Base-by-base conservation (phyloP, 2,329 filamentous ascomycete genomes). In the Alternaria sp. region DNA sequence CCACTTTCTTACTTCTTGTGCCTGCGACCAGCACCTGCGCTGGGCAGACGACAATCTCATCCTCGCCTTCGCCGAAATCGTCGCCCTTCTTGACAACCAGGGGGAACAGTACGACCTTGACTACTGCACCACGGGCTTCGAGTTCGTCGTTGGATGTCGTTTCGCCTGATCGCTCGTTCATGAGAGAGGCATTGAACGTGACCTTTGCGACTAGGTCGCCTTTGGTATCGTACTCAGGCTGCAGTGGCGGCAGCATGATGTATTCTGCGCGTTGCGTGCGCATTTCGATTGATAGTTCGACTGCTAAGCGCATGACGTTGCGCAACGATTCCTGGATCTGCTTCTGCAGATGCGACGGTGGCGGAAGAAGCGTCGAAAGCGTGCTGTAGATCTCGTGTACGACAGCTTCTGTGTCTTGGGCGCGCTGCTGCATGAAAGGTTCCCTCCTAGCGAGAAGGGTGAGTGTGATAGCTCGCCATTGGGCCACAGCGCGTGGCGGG, bases 81-180 rank as follows among this genome's bases (percentile, higher is more conserved):
- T 96, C 91, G 52, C 93, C 94, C 81, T 95, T 96, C 81, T 97
- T 97, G 70, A 98, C 92, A 17, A 99, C 94, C 1, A 98, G 85
- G 9, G 96, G 96, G 83, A 99, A 99, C 39, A 99, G 86, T 2
- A 99, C 93, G 61, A 97, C 87, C 67, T 95, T 91, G 39, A 99
- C 93, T 17, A 94, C 86, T 26, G 92, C 89, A 39, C 86, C 84
- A 60, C 89, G 85, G 5, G 84, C 83, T 78, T 98, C 91, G 24
- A 97, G 86, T 51, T 94, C 90, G 65, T 94, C 90, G 71, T 95
- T 94, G 24, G 87, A 88, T 31, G 77, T 83, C 52, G 81, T 85
- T 63, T 89, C 86, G 40, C 90, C 89, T 59, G 89, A 92, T 57
- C 92, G 90, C 80, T 97, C 94, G 72, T 95, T 96, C 94, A 99